Conservation (phyloP, 2,329 filamentous ascomycete genomes). For the Fusarium succisae region DNA sequence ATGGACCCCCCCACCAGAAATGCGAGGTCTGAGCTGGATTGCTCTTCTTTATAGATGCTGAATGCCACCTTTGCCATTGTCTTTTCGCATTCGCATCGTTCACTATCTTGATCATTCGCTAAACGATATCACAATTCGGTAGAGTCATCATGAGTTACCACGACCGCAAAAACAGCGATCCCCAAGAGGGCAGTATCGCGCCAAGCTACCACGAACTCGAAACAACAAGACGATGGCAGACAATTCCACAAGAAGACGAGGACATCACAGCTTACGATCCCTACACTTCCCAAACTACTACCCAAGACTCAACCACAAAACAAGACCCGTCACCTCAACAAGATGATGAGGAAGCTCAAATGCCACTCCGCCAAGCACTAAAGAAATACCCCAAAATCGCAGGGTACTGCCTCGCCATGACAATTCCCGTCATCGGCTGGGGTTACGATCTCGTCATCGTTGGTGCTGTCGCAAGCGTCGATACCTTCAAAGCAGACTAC, state of each 20-base stretch:
- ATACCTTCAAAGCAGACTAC: conserved; percentile 44
- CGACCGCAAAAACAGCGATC: conserved; percentile 2
- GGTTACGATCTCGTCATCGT: conserved; percentile 44
- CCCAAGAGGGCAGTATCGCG: not conserved
- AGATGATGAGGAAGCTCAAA: conserved; percentile 20
- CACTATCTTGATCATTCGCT: not conserved
- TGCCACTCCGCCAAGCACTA: conserved; percentile 41
- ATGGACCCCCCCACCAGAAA: not conserved
- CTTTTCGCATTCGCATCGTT: not conserved
- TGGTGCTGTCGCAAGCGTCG: conserved; percentile 41
- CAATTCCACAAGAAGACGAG: conserved; percentile 7
- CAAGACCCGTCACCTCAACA: not conserved
- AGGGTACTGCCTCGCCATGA: conserved; percentile 40
- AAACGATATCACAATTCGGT: not conserved
- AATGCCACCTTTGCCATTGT: not conserved
- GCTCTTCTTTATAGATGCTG: not conserved
- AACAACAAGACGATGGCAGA: not conserved
- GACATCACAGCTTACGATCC: conserved; percentile 12
- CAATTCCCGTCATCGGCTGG: conserved; percentile 44
- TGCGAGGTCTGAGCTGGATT: not conserved
- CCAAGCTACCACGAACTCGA: conserved; percentile 26
- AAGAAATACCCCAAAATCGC: conserved; percentile 42
- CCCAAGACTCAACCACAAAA: not conserved
- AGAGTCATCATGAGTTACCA: not conserved
- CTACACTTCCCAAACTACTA: not conserved